A percentile compares a stretch with the other conserved stretches of the same genome.
These are phyloP conservation scores for Flaveria linearis DNA, from an alignment of 129 eudicot genomes.

Conservation along the genomic window DNA sequence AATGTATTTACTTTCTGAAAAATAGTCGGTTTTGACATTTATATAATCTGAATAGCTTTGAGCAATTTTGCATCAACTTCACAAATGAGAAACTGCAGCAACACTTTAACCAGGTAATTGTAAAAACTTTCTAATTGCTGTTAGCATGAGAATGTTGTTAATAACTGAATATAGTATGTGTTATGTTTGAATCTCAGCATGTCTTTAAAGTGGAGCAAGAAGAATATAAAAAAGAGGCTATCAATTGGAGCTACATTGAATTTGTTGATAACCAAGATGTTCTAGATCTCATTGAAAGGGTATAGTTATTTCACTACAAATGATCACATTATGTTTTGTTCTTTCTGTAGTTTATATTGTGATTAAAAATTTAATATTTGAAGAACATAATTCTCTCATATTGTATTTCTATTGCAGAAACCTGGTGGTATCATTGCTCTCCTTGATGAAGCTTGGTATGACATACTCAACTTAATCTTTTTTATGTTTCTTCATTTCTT, in stretches of 20 bases:
- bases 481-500: constrained; percentile 6
- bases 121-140: constrained; percentile 17
- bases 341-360: constrained; percentile 12
- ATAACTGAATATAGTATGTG: constrained; percentile 15
- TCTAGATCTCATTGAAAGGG: constrained; percentile 97
- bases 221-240: constrained; percentile 90
- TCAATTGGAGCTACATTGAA: constrained; percentile 98
- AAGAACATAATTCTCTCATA: constrained; percentile 20
- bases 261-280: constrained; percentile 99
- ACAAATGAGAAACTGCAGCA: constrained; percentile 99
- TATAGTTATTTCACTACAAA: constrained; percentile 28
- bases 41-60: constrained; percentile 63
- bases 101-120: constrained; percentile 90
- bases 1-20: constrained; percentile 14
- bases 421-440: constrained; percentile 97
- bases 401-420: constrained; percentile 64
- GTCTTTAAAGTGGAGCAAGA: constrained; percentile 99
- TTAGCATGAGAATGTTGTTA: constrained; percentile 17
- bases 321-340: not conserved
- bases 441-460: constrained; percentile 99
- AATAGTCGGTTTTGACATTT: constrained; percentile 4
- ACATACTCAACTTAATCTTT: constrained; percentile 16
- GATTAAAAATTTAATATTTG: not conserved
- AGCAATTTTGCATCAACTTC: constrained; percentile 96
- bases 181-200: constrained; percentile 62